A percentile compares a stretch with the other conserved stretches of the same genome.
phyloP scores from a whole-genome alignment of 1,139 yeast species.

The Lodderomyces pseudojiufengensis region DNA sequence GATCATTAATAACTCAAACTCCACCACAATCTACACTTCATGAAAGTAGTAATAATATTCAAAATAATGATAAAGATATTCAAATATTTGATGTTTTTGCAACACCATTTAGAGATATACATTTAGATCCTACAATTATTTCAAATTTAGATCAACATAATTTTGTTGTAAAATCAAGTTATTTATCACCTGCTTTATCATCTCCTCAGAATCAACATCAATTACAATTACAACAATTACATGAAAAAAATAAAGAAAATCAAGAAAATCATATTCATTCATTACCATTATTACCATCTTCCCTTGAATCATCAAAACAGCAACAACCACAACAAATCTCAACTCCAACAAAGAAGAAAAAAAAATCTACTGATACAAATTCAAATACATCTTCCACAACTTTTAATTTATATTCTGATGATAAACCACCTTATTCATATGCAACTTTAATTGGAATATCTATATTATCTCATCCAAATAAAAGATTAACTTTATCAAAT shows the following conservation, averaged over 20 bases:
- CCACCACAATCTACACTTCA: too few relatives aligned
- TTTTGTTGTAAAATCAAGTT: constrained; percentile 15
- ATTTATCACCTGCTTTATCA: constrained; percentile 49
- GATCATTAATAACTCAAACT: too few relatives aligned
- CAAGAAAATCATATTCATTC: background rate
- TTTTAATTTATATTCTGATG: constrained; percentile 41
- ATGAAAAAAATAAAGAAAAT: background rate
- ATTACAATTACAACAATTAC: background rate
- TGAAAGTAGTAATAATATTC: too few relatives aligned
- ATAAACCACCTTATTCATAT: constrained; percentile 91
- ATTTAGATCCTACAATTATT: constrained; percentile 12
- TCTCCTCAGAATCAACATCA: constrained; percentile 33
- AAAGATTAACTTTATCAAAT: constrained; percentile 81
- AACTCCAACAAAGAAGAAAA: constrained; percentile 16
- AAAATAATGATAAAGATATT: too few relatives aligned
- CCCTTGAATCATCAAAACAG: constrained; percentile 1
- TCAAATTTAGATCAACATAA: constrained; percentile 8
- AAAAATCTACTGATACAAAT: constrained; percentile 17
- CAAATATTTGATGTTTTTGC: constrained; percentile 4
- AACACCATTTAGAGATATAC: constrained; percentile 11
- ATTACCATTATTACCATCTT: background rate
- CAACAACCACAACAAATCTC: constrained; percentile 7
- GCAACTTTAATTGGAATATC: constrained; percentile 95
- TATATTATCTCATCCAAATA: constrained; percentile 75
- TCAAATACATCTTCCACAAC: constrained; percentile 1